Evolutionary conservation across 148 eudicot genomes (phyloP).

Genomic region (Fagopyrum tataricum): DNA sequence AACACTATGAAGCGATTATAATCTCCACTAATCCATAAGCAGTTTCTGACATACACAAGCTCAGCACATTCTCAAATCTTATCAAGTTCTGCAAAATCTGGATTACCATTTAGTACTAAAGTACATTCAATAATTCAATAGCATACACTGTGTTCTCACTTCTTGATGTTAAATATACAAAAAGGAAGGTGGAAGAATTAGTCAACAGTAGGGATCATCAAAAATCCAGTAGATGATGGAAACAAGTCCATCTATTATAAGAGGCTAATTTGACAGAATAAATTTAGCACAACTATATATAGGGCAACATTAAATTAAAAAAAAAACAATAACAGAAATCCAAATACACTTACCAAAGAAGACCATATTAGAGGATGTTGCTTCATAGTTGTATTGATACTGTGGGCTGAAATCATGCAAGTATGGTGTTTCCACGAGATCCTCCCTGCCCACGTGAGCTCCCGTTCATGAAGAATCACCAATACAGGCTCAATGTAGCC

Average conservation of each 20-base stretch:
- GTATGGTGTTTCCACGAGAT: constrained; percentile 92
- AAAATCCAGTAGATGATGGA: not conserved
- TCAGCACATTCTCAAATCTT: not conserved
- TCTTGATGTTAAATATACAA: not conserved
- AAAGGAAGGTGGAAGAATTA: not conserved
- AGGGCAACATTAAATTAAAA: not conserved
- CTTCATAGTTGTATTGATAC: constrained; percentile 82
- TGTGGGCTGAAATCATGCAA: constrained; percentile 84
- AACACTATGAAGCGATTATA: no score
- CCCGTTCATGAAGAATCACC: constrained; percentile 87
- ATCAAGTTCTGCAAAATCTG: not conserved
- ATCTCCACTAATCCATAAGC: no score
- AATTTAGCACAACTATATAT: not conserved
- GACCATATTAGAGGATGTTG: constrained; percentile 99
- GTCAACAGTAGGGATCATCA: not conserved
- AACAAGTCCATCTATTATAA: not conserved
- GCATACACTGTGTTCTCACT: not conserved
- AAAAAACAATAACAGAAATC: not conserved
- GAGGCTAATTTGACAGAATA: not conserved
- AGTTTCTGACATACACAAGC: no score
- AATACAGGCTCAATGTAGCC: constrained; percentile 96
- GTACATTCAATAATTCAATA: not conserved
- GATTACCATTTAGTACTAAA: not conserved
- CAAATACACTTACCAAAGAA: constrained; percentile 42
- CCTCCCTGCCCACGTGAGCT: constrained; percentile 96